Base-by-base conservation (phyloP, 306 rosid genomes). In the Acacia crassicarpa region DNA sequence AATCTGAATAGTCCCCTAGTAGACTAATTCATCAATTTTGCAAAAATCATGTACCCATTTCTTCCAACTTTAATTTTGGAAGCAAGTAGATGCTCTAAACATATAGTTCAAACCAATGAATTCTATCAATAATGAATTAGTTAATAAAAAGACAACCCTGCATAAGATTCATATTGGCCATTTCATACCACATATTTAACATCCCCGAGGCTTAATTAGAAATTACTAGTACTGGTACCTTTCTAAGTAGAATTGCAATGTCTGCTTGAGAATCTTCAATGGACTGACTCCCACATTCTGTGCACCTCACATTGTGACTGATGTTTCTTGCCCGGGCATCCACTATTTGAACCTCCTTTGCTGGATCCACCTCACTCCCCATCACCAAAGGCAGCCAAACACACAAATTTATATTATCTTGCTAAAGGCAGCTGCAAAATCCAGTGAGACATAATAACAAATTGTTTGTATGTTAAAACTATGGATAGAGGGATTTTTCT, bases 251-350 rank as follows among this genome's bases (percentile, higher is more conserved):
- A 90, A 95, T 95, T 66, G 98, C 99, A 72, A 95, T 87, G 91
- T 95, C 97, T 7, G 99, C 97, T 87, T 93, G 96, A 72, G 99
- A 95, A 83, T 95, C 98, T 87, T 95, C 97, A 86, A 95, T 95
- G 87, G 98, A 95, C 82, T 95, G 99, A 92, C 97, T 91, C 77
- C 99, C 99, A 79, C 98, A 95, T 71, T 95, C 99, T 0, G 95
- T 95, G 83, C 99, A 95, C 75, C 97, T 91, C 71, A 95, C 99
- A 76, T 93, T 95, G 87, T 92, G 99, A 85, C 98, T 91, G 35
- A 95, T 93, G 84, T 90, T 93, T 80, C 94, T 86, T 30, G 98
- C 99, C 45, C 98, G 90, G 59, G 97, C 91, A 63, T 95, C 92
- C 20, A 92, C 89, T 83, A 92, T 46, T 77, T 46, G 94, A 5